Evolutionary conservation across 805 yeast species (phyloP), one percentile per base, ranked within the genome.

Genomic region (Lachancea lanzarotensis): DNA sequence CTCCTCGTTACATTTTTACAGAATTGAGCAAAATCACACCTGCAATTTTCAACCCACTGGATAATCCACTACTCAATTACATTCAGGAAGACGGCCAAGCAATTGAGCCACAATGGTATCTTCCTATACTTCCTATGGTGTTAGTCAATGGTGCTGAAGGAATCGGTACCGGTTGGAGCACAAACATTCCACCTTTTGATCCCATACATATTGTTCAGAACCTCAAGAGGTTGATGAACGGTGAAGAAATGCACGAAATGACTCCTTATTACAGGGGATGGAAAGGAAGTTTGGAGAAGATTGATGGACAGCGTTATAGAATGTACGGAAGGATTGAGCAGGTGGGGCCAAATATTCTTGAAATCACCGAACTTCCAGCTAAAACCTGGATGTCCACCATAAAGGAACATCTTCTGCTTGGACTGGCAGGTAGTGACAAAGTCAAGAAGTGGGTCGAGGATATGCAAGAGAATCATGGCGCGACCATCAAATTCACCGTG

Each of bases 121-220:
- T 87, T 34, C 98, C 98, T 1, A 80, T 93, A n/a, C 55, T 93
- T 33, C 98, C 98, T 9, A 86, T 89, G 87, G 62, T 93, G n/a
- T 72, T 93, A 49, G 95, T 93, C 4, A 93, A 93, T 60, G 98
- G 98, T 46, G 75, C 91, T 8, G 98, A 93, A 66, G 98, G 98
- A 70, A 93, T 93, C 63, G 98, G 98, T 50, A 90, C 98, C 38
- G 98, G 98, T 53, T 93, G 98, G 97, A 86, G 96, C 52, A 89
- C 98, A 1, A 80, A 78, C 49, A 83, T 93, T 51, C 98, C 98
- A 1, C 80, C 86, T 34, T 91, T 77, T 67, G 89, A 93, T 61
- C 98, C 98, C 0, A 56, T 63, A 12, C 98, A 91, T 59, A 71
- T 93, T 48, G 88, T 88, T 20, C 69, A 66, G 2, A 93, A 93